Evolutionary conservation across 108 stramenopile species (phyloP).

Genomic region (Conticribra weissflogii): DNA sequence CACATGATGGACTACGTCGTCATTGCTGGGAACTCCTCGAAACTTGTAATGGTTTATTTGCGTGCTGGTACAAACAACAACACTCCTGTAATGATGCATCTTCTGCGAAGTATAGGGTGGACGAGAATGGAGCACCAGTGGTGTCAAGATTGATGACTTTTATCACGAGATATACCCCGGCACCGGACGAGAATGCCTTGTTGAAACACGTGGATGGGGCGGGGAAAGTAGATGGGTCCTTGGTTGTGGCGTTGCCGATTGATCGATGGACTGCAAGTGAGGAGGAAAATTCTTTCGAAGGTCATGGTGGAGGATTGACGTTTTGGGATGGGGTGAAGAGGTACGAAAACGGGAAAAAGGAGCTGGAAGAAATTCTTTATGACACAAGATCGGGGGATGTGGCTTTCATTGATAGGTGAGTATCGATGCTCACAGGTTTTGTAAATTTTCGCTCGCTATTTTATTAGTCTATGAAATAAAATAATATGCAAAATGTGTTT

Average conservation of each 20-base stretch:
- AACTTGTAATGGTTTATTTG: constrained; percentile 74
- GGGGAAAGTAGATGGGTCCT: constrained; percentile 86
- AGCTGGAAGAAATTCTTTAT: constrained; percentile 72
- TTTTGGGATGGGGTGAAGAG: constrained; percentile 84
- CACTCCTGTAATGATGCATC: constrained; percentile 67
- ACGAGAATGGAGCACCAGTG: constrained; percentile 30
- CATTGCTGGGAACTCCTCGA: constrained; percentile 70
- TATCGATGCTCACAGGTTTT: not conserved
- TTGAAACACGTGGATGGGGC: constrained; percentile 91
- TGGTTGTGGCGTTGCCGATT: constrained; percentile 86
- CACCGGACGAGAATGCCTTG: constrained; percentile 86
- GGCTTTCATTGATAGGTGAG: constrained; percentile 76
- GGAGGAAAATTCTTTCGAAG: constrained; percentile 72
- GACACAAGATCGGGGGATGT: constrained; percentile 86
- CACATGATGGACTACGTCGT: constrained; percentile 52
- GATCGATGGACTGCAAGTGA: constrained; percentile 81
- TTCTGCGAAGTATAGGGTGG: constrained; percentile 25
- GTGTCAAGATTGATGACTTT: constrained; percentile 88
- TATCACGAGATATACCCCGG: constrained; percentile 87
- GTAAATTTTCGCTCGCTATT: not conserved
- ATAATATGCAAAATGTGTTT: not conserved
- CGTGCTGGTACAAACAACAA: constrained; percentile 85
- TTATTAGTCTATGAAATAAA: not conserved
- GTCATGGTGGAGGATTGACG: constrained; percentile 84
- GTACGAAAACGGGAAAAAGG: constrained; percentile 20